Evolutionary conservation across 2,329 filamentous ascomycete species (phyloP), one percentile per base, ranked within the genome.

Genomic region (Fusarium denticulatum): DNA sequence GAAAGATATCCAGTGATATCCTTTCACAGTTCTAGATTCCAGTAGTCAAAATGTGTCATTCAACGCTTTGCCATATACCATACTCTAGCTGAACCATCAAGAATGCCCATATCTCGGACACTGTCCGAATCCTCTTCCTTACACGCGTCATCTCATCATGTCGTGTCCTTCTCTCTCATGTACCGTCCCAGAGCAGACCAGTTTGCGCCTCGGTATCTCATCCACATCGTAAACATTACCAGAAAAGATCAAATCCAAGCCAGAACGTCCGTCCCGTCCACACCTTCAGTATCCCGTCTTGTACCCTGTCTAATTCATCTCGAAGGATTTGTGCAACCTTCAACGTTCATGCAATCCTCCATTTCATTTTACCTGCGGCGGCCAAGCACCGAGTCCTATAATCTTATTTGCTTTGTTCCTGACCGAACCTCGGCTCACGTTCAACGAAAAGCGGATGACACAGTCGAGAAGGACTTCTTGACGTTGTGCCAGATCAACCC

Each of bases 401-500:
- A 67, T 39, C n/a, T 40, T 45, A 43, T 59, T 39, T 47, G 18
- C 34, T 53, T 61, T 61, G 42, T 56, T 57, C 42, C 50, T 34
- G 42, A 53, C 39, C 42, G 43, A 45, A 22, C 47, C 43, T 55
- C 43, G 42, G 53, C 55, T 47, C 34, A 36, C 18, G 59, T 55
- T 74, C 68, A 77, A 69, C 64, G 64, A 63, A 80, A 61, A 34
- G 74, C 71, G 13, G 65, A 67, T 7, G 70, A 67, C 28, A 74
- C 52, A 24, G 74, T 68, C 13, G 60, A 64, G 30, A 81, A 69
- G 22, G 80, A 69, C 71, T 80, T 82, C 55, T 73, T 72, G 37
- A 83, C 58, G 62, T 83, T 84, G 60, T 81, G 83, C 74, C 84
- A 84, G 16, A 86, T 43, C 63, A 88, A 74, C 6, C 77, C 84